Conservation (phyloP, 2,329 filamentous ascomycete species). For the Aspergillus sp. region DNA sequence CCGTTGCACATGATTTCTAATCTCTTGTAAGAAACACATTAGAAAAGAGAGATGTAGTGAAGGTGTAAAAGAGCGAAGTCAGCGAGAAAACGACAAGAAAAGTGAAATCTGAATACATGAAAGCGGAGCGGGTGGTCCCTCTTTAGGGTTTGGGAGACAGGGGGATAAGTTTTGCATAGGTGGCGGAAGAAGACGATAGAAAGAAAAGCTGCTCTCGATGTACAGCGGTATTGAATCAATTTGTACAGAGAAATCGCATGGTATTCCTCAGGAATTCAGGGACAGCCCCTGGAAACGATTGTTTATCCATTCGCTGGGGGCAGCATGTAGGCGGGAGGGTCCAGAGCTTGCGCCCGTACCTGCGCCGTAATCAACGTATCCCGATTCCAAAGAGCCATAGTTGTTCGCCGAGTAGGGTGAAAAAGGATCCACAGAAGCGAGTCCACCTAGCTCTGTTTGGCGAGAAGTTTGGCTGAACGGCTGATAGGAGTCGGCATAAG, state of each 20-base stretch:
- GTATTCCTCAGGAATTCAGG: constrained; percentile 58
- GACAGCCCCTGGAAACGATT: constrained; percentile 70
- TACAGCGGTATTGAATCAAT: not conserved
- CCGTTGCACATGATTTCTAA: constrained; percentile 32
- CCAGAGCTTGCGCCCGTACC: constrained; percentile 39
- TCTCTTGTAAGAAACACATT: constrained; percentile 16
- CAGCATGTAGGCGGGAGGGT: constrained; percentile 35
- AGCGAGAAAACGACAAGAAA: not conserved
- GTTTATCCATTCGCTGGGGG: constrained; percentile 60
- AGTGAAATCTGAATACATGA: constrained; percentile 16
- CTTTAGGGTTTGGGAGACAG: constrained; percentile 5
- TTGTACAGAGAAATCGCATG: not conserved
- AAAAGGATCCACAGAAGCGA: constrained; percentile 40
- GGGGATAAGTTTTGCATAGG: constrained; percentile 3
- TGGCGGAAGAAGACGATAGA: not conserved
- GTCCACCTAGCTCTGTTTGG: constrained; percentile 36
- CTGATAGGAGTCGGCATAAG: constrained; percentile 43
- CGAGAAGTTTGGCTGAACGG: constrained; percentile 35
- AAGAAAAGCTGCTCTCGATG: not conserved
- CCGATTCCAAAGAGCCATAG: constrained; percentile 44
- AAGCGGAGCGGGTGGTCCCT: constrained; percentile 6
- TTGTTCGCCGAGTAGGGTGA: constrained; percentile 32
- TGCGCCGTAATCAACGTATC: constrained; percentile 34
- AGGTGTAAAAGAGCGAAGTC: constrained; percentile 4
- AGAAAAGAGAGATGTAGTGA: constrained; percentile 11